phyloP scores from a whole-genome alignment of 176 grass and related monocot genomes.

The Carex pumila region DNA sequence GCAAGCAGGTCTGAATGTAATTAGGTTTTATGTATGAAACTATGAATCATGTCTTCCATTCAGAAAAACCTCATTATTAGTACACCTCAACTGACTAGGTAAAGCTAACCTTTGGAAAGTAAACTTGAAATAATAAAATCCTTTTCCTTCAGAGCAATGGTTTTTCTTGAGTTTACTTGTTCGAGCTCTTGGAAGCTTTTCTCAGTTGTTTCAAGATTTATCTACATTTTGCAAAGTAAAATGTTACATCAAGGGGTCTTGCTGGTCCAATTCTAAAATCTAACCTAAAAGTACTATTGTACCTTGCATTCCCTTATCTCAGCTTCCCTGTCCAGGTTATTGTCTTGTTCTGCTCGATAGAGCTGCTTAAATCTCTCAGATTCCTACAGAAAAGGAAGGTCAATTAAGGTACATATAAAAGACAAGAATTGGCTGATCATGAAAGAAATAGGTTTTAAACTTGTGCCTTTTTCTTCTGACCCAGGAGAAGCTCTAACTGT shows the following conservation, averaged over 20 bases:
- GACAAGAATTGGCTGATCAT: neutral
- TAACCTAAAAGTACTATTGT: neutral
- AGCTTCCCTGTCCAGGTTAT: constrained; percentile 45
- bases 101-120: constrained; percentile 47
- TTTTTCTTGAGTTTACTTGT: constrained; percentile 38
- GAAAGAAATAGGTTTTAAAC: neutral
- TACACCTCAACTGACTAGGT: neutral
- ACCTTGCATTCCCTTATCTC: constrained; percentile 64
- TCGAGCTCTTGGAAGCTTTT: constrained; percentile 42
- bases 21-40: neutral
- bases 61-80: neutral
- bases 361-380: constrained; percentile 43
- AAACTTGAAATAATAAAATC: constrained; percentile 76
- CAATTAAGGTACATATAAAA: neutral
- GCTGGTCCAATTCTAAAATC: neutral
- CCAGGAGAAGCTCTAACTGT: constrained; percentile 43
- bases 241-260: neutral
- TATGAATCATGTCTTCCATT: neutral
- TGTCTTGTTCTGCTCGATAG: constrained; percentile 53
- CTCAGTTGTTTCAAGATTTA: constrained; percentile 45
- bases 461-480: constrained; percentile 46
- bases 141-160: constrained; percentile 46
- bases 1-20: neutral
- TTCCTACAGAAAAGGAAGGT: constrained; percentile 44
- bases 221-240: constrained; percentile 31